Conservation (phyloP, 2,329 filamentous ascomycete species). For the Thielaviopsis punctulata region DNA sequence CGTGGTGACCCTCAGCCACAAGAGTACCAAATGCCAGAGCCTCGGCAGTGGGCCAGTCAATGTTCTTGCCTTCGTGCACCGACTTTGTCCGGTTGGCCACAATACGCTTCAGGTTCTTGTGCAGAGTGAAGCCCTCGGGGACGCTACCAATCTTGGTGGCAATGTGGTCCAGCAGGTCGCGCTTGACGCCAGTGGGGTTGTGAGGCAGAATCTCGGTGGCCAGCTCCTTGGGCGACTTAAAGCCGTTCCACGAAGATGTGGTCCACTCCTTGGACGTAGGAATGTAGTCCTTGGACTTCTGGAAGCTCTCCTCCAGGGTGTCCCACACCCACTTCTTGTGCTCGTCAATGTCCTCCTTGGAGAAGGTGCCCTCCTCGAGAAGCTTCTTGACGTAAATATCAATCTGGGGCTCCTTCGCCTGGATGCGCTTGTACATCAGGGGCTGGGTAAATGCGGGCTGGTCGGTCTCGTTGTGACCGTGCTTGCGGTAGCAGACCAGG, state of each 20-base stretch:
- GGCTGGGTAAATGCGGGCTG: constrained; percentile 99
- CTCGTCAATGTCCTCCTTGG: constrained; percentile 93
- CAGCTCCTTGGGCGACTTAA: constrained; percentile 97
- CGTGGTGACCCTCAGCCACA: constrained; percentile 85
- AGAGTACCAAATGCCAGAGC: constrained; percentile 87
- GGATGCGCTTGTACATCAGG: constrained; percentile 97
- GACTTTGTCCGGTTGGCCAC: constrained; percentile 79
- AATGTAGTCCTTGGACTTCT: constrained; percentile 93
- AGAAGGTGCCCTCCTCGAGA: constrained; percentile 82
- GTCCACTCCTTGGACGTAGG: constrained; percentile 96
- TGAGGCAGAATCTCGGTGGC: constrained; percentile 88
- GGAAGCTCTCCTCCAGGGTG: constrained; percentile 95
- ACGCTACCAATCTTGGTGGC: constrained; percentile 60
- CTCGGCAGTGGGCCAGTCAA: constrained; percentile 95
- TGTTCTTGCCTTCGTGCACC: constrained; percentile 77
- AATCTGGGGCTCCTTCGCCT: constrained; percentile 65
- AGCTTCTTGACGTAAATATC: constrained; percentile 87
- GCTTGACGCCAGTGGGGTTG: constrained; percentile 65
- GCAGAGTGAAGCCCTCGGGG: constrained; percentile 74
- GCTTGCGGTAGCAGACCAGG: constrained; percentile 96
- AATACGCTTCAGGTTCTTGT: constrained; percentile 96
- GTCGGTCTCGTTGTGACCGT: constrained; percentile 98
- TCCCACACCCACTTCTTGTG: constrained; percentile 99
- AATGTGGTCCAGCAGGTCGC: constrained; percentile 60
- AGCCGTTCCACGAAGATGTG: constrained; percentile 96